Percentiles rank a stretch among this genome's conserved stretches.
Conservation (phyloP, 768 basidiomycete species). For the Postia placenta region DNA sequence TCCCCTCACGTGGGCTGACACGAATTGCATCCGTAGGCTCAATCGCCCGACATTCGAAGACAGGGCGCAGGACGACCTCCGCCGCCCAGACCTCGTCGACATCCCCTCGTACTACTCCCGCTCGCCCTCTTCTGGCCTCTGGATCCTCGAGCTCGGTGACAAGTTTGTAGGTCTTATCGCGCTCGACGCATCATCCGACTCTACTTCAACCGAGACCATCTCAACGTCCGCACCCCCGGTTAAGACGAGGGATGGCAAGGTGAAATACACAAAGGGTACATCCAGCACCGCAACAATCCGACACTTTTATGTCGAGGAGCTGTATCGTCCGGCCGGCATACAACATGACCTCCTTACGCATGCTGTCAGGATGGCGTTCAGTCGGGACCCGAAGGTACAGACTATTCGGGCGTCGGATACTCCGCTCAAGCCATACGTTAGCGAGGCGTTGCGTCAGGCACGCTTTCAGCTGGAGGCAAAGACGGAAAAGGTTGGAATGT, state of each 20-base stretch:
- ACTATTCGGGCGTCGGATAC: constrained; percentile 42
- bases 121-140: constrained; percentile 61
- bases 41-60: constrained; percentile 68
- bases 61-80: constrained; percentile 43
- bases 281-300: constrained; percentile 59
- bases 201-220: constrained; percentile 22
- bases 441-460: constrained; percentile 35
- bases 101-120: constrained; percentile 50
- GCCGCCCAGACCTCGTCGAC: constrained; percentile 48
- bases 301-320: constrained; percentile 69
- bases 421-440: constrained; percentile 45
- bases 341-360: constrained; percentile 63
- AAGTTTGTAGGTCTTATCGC: constrained; percentile 65
- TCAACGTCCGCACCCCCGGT: constrained; percentile 8
- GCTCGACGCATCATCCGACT: constrained; percentile 52
- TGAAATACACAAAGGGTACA: constrained; percentile 25
- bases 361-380: constrained; percentile 55
- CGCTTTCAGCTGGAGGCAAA: constrained; percentile 45
- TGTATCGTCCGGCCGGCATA: constrained; percentile 47
- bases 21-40: constrained; percentile 37
- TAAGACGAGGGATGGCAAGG: constrained; percentile 7
- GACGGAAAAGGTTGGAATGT: constrained; percentile 43
- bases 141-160: constrained; percentile 55
- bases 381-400: constrained; percentile 33
- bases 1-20: no score